phyloP scores from a whole-genome alignment of 1,139 yeast species.

The Casaregolazyma lundiana region DNA sequence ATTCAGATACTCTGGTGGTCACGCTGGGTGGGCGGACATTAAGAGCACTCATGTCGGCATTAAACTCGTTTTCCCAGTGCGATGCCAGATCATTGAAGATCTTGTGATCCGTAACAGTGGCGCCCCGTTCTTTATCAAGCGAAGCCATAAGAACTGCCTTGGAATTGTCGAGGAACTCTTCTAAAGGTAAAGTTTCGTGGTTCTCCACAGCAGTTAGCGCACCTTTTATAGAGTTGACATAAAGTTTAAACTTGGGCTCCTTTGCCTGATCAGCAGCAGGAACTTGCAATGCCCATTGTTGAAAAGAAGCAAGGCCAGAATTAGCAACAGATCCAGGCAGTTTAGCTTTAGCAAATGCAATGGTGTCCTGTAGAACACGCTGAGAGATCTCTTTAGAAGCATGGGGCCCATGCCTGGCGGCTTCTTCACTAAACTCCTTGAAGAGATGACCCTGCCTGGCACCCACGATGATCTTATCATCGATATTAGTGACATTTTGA shows the following conservation, averaged over 20 bases:
- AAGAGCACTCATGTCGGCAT: slow-evolving; percentile 77
- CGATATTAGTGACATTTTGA: slow-evolving; percentile 96
- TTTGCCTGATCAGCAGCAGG: slow-evolving; percentile 48
- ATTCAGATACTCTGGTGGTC: slow-evolving; percentile 95
- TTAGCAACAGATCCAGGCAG: slow-evolving; percentile 41
- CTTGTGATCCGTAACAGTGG: slow-evolving; percentile 75
- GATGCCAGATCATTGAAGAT: slow-evolving; percentile 80
- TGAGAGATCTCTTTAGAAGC: slow-evolving; percentile 39
- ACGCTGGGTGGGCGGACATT: slow-evolving; percentile 81
- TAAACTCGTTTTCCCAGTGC: slow-evolving; percentile 81
- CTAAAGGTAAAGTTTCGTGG: slow-evolving; percentile 25
- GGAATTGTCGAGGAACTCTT: slow-evolving; percentile 45
- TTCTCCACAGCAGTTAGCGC: slow-evolving; percentile 42
- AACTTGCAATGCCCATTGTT: slow-evolving; percentile 47
- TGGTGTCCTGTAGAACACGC: slow-evolving; percentile 44
- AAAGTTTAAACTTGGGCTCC: slow-evolving; percentile 85
- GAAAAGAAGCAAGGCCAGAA: slow-evolving; percentile 38
- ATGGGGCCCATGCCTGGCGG: slow-evolving; percentile 19
- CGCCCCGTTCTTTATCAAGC: slow-evolving; percentile 68
- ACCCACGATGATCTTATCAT: slow-evolving; percentile 90
- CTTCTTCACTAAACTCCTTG: slow-evolving; percentile 46
- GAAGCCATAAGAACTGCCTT: slow-evolving; percentile 72
- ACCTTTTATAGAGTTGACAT: slow-evolving; percentile 55
- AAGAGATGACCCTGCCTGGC: slow-evolving; percentile 87
- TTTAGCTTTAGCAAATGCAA: slow-evolving; percentile 46